Evolutionary conservation across 1,139 yeast genomes (phyloP), one percentile per base, ranked within the genome.

Genomic region (Candida sojae): DNA sequence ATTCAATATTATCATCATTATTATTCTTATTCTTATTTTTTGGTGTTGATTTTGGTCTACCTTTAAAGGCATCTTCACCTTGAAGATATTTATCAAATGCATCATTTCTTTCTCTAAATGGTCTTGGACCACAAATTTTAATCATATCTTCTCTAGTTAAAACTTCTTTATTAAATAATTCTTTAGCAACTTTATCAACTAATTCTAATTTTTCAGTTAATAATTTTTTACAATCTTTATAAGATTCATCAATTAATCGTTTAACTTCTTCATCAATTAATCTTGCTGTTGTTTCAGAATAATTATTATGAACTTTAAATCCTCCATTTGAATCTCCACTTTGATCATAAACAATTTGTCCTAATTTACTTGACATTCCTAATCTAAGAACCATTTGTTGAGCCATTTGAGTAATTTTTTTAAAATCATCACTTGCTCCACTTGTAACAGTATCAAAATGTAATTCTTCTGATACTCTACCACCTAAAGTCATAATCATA

Each of bases 71-170:
- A 55, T 66, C 76, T 41, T 63, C 61, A 17, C 79, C 82, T 55
- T 81, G 82, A 54, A 87, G 70, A 59, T 87, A 87, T 61, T 85
- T 85, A 67, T 87, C 92, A 62, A 87, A 86, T 1, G 92, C 93
- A 65, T 86, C 93, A 59, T 86, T 86, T 57, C 83, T 78, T 63
- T 86, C 91, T 10, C 86, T 82, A 75, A 84, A 86, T 23, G 91
- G 91, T 60, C 95, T 76, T 55, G 85, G 84, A 2, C 95, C 95
- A 41, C 86, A 71, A 37, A 87, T 62, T 49, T 83, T 73, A 48
- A 86, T 80, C 95, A 87, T 87, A 60, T 87, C 95, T 61, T 86
- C 91, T 67, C 95, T 80, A 2, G 93, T 86, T 46, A 87, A 73
- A 5, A 86, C 89, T 62, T 87, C 95, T 59, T 86, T 86, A 46